phyloP scores from a whole-genome alignment of 345 rosid species.

The Noccaea bulbosa region DNA sequence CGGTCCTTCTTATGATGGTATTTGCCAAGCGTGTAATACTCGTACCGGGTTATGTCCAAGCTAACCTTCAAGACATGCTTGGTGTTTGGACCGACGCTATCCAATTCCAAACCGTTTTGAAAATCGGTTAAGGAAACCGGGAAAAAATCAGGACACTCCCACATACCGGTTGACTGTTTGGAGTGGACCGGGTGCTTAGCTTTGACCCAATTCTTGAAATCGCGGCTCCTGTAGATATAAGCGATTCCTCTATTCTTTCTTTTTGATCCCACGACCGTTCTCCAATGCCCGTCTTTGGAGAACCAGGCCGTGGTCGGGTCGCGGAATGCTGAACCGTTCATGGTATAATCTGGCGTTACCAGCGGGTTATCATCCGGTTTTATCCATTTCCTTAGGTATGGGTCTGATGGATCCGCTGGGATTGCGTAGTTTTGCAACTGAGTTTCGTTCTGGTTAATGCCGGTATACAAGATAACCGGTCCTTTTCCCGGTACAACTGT shows the following conservation, averaged over 20 bases:
- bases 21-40: constrained; percentile 73
- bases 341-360: constrained; percentile 46
- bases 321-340: constrained; percentile 80
- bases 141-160: constrained; percentile 94
- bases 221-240: constrained; percentile 64
- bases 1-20: constrained; percentile 50
- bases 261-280: constrained; percentile 57
- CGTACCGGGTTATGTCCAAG: constrained; percentile 69
- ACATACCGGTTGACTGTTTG: constrained; percentile 58
- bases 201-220: constrained; percentile 69
- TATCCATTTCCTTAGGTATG: constrained; percentile 73
- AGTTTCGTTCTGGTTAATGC: constrained; percentile 51
- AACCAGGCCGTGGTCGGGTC: constrained; percentile 95
- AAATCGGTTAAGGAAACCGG: constrained; percentile 54
- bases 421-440: constrained; percentile 78
- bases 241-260: constrained; percentile 64
- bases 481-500: constrained; percentile 63
- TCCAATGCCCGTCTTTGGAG: constrained; percentile 61
- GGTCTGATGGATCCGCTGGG: constrained; percentile 72
- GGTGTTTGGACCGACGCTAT: constrained; percentile 33
- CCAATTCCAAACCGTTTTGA: constrained; percentile 56
- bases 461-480: constrained; percentile 80
- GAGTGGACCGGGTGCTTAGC: constrained; percentile 75
- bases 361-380: constrained; percentile 80
- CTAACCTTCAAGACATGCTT: constrained; percentile 78